Evolutionary conservation across 768 basidiomycete species (phyloP).

Genomic region (Amanita subjunquillea): DNA sequence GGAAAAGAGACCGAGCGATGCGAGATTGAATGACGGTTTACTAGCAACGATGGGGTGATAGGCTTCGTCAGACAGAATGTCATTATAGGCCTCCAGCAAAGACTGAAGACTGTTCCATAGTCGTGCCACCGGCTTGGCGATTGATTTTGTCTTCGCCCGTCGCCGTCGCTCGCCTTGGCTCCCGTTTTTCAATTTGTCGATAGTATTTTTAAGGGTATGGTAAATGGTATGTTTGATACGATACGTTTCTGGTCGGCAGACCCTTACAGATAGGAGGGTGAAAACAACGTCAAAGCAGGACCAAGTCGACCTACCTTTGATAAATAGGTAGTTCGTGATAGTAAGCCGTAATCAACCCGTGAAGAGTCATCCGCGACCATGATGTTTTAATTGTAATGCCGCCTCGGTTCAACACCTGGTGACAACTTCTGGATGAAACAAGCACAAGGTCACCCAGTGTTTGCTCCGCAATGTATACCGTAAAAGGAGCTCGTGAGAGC

Average conservation of each 20-base stretch:
- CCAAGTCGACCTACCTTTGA: constrained; percentile 40
- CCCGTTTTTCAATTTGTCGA: not conserved
- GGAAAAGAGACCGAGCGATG: not conserved
- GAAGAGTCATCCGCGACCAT: constrained; percentile 78
- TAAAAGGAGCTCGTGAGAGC: constrained; percentile 54
- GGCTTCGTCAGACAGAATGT: constrained; percentile 41
- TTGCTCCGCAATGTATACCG: constrained; percentile 64
- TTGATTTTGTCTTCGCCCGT: not conserved
- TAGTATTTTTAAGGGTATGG: constrained; percentile 30
- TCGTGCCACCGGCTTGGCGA: not conserved
- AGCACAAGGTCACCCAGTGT: constrained; percentile 69
- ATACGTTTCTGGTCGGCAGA: constrained; percentile 75
- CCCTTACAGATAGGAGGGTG: constrained; percentile 28
- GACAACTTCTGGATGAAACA: constrained; percentile 72
- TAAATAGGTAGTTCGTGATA: constrained; percentile 74
- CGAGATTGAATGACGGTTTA: constrained; percentile 8
- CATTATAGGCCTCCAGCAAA: constrained; percentile 38
- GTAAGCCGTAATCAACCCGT: constrained; percentile 47
- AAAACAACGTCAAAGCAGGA: not conserved
- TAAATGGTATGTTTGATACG: constrained; percentile 60
- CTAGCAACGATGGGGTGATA: constrained; percentile 15
- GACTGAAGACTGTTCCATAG: constrained; percentile 14
- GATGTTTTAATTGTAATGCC: constrained; percentile 78
- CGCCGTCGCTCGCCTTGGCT: not conserved
- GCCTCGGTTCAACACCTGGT: constrained; percentile 76